Percentiles rank a stretch among this genome's conserved stretches.
phyloP scores from a whole-genome alignment of 108 stramenopile species.

The Cyclotella choctawhatcheeana region DNA sequence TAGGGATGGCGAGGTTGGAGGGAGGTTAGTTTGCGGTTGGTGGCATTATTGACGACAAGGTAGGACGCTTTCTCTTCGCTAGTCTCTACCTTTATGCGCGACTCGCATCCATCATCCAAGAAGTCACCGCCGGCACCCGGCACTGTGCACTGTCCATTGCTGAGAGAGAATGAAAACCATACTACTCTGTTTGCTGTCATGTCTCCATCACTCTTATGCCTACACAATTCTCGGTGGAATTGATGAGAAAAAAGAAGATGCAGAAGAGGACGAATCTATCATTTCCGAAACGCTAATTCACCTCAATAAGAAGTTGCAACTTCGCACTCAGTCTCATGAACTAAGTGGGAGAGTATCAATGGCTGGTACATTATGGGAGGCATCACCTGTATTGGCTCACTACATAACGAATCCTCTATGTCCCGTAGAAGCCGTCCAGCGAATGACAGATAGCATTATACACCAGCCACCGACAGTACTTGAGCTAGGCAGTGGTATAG shows the following conservation, averaged over 20 bases:
- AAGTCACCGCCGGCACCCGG: too few species aligned
- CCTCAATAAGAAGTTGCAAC: constrained; percentile 7
- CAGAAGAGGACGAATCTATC: constrained; percentile 3
- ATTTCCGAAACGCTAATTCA: constrained; percentile 21
- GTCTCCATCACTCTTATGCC: background rate
- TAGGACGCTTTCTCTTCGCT: too few species aligned
- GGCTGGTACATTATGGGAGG: constrained; percentile 38
- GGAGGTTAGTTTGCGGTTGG: too few species aligned
- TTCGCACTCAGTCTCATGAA: constrained; percentile 24
- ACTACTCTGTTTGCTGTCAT: background rate
- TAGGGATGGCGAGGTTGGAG: too few species aligned
- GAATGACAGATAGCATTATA: constrained; percentile 12
- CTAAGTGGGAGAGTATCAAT: constrained; percentile 21
- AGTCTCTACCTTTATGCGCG: too few species aligned
- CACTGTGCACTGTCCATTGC: too few species aligned
- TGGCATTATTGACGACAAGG: too few species aligned
- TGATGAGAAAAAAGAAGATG: constrained; percentile 4
- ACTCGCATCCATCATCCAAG: too few species aligned
- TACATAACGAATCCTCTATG: constrained; percentile 26
- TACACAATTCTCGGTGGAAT: constrained; percentile 33
- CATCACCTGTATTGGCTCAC: constrained; percentile 27
- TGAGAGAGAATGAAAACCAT: background rate
- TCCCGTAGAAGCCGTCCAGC: constrained; percentile 19
- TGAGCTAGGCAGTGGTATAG: constrained; percentile 29
- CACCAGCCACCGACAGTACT: constrained; percentile 24